phyloP scores from a whole-genome alignment of 306 rosid genomes.

The Cucumis sativus region Cucumber_9930_V3 NC_026657.2:20050501-20051000 shows the following conservation, averaged over 20 bases:
- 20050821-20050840: neutral
- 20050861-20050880: conserved; percentile 23
- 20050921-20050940: conserved; percentile 40
- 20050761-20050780: neutral
- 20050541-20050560: too few relatives aligned
- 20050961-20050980: conserved; percentile 85
- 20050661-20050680: too few relatives aligned
- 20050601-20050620: too few relatives aligned
- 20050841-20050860: neutral
- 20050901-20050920: conserved; percentile 60
- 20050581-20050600: too few relatives aligned
- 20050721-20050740: neutral
- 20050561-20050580: too few relatives aligned
- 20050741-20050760: neutral
- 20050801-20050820: neutral
- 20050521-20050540: too few relatives aligned
- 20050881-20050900: conserved; percentile 33
- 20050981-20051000: conserved; percentile 83
- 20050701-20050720: neutral
- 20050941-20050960: conserved; percentile 69
- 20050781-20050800: neutral
- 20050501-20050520: too few relatives aligned
- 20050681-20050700: neutral
- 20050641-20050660: too few relatives aligned
- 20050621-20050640: too few relatives aligned